Percentiles rank a stretch among this genome's conserved stretches.
Evolutionary conservation across 306 rosid species (phyloP).

Genomic region (Castanea sativa): DNA sequence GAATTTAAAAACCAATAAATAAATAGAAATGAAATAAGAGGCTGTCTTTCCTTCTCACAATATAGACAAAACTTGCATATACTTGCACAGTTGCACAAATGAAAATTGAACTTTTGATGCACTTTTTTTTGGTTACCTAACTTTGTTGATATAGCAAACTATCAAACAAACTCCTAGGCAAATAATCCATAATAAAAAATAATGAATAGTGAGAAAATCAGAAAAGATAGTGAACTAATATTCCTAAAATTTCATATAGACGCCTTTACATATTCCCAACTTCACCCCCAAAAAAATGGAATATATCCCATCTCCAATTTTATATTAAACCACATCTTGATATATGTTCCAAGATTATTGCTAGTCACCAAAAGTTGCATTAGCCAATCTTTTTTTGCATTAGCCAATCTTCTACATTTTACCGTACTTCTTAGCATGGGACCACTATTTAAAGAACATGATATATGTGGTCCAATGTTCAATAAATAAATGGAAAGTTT

Average conservation of each 20-base stretch:
- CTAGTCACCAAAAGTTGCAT: conserved; percentile 7
- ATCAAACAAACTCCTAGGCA: not conserved
- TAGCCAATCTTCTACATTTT: conserved; percentile 5
- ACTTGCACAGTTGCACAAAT: not conserved
- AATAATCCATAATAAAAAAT: not conserved
- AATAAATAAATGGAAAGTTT: conserved; percentile 14
- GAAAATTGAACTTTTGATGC: not conserved
- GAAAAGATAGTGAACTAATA: conserved; percentile 6
- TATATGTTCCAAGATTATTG: conserved; percentile 15
- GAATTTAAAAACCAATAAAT: conserved; percentile 16
- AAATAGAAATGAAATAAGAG: not conserved
- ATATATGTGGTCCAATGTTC: conserved; percentile 33
- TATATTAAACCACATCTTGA: conserved; percentile 6
- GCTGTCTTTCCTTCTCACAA: not conserved
- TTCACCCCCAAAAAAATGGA: conserved; percentile 16
- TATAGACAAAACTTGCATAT: not conserved
- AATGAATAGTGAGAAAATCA: not conserved
- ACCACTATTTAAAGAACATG: conserved; percentile 42
- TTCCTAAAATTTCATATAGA: not conserved
- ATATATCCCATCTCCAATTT: conserved; percentile 26
- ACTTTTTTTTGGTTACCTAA: not conserved
- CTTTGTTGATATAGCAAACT: not conserved
- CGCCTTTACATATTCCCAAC: conserved; percentile 13
- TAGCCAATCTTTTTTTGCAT: not conserved
- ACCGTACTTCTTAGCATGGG: conserved; percentile 28